Conservation (phyloP, 805 yeast genomes). For the Jamesozyma piceae region DNA sequence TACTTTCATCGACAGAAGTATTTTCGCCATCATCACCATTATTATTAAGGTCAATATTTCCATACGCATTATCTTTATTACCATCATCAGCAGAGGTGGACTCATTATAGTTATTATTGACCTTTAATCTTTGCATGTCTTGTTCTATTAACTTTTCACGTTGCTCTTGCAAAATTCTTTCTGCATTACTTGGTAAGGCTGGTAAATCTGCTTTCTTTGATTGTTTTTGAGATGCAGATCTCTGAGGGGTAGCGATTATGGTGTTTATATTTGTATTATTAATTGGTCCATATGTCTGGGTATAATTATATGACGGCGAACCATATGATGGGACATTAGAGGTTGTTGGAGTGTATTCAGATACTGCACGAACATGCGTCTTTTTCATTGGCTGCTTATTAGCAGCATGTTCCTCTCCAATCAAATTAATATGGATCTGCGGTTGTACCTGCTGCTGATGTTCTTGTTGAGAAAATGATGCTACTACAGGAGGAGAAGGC, state of each 20-base stretch:
- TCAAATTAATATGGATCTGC: constrained; percentile 7
- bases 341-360: constrained; percentile 28
- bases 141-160: constrained; percentile 17
- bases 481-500: constrained; percentile 5
- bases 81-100: background rate
- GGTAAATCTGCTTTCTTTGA: constrained; percentile 23
- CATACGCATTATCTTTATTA: background rate
- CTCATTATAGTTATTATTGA: constrained; percentile 5
- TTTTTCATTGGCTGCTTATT: constrained; percentile 9
- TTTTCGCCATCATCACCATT: constrained; percentile 2
- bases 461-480: constrained; percentile 3
- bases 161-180: constrained; percentile 26
- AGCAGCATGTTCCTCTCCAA: constrained; percentile 3
- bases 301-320: background rate
- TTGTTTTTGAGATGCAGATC: constrained; percentile 25
- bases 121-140: constrained; percentile 14
- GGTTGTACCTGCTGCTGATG: constrained; percentile 1
- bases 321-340: constrained; percentile 28
- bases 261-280: constrained; percentile 1
- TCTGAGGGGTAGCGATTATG: constrained; percentile 13
- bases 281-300: background rate
- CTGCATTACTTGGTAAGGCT: constrained; percentile 31
- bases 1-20: constrained; percentile 11
- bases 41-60: constrained; percentile 3
- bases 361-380: constrained; percentile 34